Percentiles rank a stretch among this genome's conserved stretches.
Conservation (phyloP, 805 yeast species). For the Pichia cephalocereana region DNA sequence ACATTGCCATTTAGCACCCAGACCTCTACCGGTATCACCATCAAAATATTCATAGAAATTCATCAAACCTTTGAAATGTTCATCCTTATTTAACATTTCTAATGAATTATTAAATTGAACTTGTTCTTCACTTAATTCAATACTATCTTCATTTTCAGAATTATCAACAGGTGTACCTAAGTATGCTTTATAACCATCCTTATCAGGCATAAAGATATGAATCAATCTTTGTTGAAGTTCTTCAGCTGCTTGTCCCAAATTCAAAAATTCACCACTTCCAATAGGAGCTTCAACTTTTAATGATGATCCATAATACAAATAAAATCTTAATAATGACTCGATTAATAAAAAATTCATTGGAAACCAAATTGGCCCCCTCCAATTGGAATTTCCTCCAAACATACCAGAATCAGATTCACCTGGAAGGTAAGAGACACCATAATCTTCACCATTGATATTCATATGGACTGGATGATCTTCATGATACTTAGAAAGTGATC, state of each 20-base stretch:
- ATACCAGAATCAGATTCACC: conserved; percentile 89
- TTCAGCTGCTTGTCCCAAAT: conserved; percentile 85
- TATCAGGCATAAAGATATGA: conserved; percentile 62
- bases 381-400: conserved; percentile 94
- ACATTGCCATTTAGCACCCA: conserved; percentile 90
- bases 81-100: conserved; percentile 46
- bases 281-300: conserved; percentile 83
- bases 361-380: conserved; percentile 98
- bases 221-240: conserved; percentile 81
- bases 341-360: conserved; percentile 81
- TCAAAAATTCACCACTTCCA: conserved; percentile 67
- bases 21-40: conserved; percentile 89
- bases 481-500: conserved; percentile 83
- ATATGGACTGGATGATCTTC: conserved; percentile 75
- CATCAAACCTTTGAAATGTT: conserved; percentile 62
- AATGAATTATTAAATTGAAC: conserved; percentile 37
- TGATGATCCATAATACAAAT: conserved; percentile 78
- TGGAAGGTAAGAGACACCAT: conserved; percentile 65
- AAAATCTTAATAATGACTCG: conserved; percentile 81
- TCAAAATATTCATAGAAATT: conserved; percentile 85
- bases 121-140: conserved; percentile 41
- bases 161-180: conserved; percentile 43
- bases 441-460: conserved; percentile 70
- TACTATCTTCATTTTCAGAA: conserved; percentile 35
- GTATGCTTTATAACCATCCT: conserved; percentile 56